phyloP scores from a whole-genome alignment of 2,329 filamentous ascomycete genomes.

The Fusarium zealandicum region DNA sequence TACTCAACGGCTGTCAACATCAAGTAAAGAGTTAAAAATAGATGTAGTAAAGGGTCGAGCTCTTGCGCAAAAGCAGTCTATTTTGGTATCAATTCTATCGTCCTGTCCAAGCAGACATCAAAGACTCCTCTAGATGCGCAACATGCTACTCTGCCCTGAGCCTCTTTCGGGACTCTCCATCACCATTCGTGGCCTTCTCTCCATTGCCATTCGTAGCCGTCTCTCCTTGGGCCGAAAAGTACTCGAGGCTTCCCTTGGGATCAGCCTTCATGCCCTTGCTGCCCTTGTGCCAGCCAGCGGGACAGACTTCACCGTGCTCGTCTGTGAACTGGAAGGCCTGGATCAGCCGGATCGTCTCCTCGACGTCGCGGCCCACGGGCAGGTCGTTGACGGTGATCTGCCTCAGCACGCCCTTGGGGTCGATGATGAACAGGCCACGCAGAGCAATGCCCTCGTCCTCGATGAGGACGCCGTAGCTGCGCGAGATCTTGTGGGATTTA shows the following conservation, averaged over 20 bases:
- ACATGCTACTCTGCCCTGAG: constrained; percentile 23
- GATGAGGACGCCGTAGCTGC: constrained; percentile 68
- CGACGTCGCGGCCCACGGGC: constrained; percentile 68
- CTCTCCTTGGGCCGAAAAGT: constrained; percentile 48
- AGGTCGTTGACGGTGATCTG: constrained; percentile 73
- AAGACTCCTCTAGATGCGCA: background rate
- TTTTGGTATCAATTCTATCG: background rate
- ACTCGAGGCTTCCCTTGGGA: constrained; percentile 59
- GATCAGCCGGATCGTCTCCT: constrained; percentile 70
- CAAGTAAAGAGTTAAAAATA: too few species aligned
- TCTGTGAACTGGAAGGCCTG: constrained; percentile 84
- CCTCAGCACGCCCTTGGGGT: constrained; percentile 66
- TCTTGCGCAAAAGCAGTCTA: background rate
- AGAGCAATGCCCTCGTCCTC: constrained; percentile 70
- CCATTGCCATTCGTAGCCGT: constrained; percentile 20
- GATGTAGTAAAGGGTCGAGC: too few species aligned
- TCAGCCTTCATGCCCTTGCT: constrained; percentile 59
- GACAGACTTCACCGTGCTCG: constrained; percentile 79
- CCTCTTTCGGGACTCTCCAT: constrained; percentile 36
- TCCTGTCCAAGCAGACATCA: background rate
- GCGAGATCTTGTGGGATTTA: constrained; percentile 66
- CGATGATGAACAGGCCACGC: constrained; percentile 70
- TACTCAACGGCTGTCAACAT: too few species aligned
- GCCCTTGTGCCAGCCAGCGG: constrained; percentile 58
- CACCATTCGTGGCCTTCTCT: constrained; percentile 12